phyloP scores from a whole-genome alignment of 345 rosid genomes.

The Linum lewisii region DNA sequence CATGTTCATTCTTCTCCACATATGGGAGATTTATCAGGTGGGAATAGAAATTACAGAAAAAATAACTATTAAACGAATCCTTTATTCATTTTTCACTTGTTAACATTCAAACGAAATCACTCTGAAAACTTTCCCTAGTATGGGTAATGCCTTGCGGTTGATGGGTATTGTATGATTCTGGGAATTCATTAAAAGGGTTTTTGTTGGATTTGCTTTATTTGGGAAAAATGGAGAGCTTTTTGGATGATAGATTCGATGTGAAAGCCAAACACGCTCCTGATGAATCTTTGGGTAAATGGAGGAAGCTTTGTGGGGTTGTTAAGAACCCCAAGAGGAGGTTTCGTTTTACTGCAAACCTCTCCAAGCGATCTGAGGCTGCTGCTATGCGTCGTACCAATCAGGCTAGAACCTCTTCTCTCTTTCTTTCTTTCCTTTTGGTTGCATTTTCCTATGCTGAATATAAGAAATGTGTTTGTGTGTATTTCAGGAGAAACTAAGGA shows the following conservation, averaged over 20 bases:
- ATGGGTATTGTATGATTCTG: not conserved
- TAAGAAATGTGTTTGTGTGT: no score
- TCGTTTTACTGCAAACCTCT: conserved; percentile 79
- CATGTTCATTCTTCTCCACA: not conserved
- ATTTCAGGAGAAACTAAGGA: conserved; percentile 74
- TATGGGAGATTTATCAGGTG: not conserved
- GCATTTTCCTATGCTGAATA: no score
- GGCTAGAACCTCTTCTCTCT: conserved; percentile 16
- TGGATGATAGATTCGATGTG: conserved; percentile 54
- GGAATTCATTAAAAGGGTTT: not conserved
- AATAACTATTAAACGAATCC: no score
- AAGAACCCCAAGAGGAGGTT: conserved; percentile 84
- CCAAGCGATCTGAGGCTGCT: conserved; percentile 81
- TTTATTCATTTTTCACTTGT: not conserved
- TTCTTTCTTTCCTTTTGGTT: not conserved
- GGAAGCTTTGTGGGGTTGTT: conserved; percentile 57
- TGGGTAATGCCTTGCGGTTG: not conserved
- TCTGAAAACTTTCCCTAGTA: not conserved
- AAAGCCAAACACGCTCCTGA: conserved; percentile 57
- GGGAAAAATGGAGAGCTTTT: conserved; percentile 44
- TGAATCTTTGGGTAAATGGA: conserved; percentile 61
- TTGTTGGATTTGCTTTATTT: not conserved
- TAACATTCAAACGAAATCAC: not conserved
- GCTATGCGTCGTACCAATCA: conserved; percentile 82
- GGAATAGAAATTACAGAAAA: no score